Evolutionary conservation across 1,139 yeast species (phyloP), one percentile per base, ranked within the genome.

Genomic region (Pichia sp.): DNA sequence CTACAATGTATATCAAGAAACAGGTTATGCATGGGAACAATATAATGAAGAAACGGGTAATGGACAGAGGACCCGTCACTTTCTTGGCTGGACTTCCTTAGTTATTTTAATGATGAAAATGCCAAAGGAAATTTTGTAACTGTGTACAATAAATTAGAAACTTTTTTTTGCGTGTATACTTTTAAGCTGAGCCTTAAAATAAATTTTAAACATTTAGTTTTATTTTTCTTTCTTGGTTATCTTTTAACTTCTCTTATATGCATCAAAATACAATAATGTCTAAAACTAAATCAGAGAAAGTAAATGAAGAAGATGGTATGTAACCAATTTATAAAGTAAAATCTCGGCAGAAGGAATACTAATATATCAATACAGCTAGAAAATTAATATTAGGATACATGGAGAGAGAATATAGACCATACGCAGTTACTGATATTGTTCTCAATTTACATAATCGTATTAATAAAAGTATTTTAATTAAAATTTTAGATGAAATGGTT

Each of bases 21-120:
- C 95, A 0, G 96, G 96, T 0, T 86, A 75, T 59, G 87, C 87
- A 4, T 92, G 89, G 84, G 98, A 92, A 57, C 95, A 89, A 59
- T 92, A 92, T 61, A 81, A 87, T 54, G 94, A 87, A 50, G 63
- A 59, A 29, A 78, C 80, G 4, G 98, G 98, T 1, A 62, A 64
- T 3, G 86, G 90, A 1, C 78, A 78, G 56, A 89, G 97, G 8
- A 94, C 92, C 5, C 82, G 85, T 61, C 92, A 87, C 60, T 92
- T 92, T 66, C 71, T 89, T 39, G 98, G 98, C 3, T 92, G 98
- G 98, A 82, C 97, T 0, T 80, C 96, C 0, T 66, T 89, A 49
- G 83, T 86, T 5, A 78, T 87, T 11, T 71, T 80, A 54, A 85
- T 92, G 61, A 85, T 94, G 94, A 73, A 74, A 42, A 79, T 85